Evolutionary conservation across 768 basidiomycete species (phyloP).

Genomic region (Boletus fagicola): DNA sequence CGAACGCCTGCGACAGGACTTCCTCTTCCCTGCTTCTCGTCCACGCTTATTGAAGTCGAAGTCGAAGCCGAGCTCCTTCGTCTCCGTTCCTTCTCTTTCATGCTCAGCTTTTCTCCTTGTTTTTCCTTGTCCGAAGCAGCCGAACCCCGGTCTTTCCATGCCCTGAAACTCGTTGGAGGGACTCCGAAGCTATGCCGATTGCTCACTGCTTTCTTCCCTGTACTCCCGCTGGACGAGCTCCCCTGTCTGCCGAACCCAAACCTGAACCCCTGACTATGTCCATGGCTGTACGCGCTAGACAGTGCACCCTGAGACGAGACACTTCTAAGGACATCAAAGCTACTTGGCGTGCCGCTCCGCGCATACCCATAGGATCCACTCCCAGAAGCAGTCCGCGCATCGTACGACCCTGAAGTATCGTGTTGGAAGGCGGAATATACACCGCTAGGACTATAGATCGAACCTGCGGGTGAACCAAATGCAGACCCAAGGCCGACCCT

Average conservation of each 20-base stretch:
- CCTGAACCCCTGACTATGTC: constrained; percentile 17
- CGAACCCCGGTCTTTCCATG: constrained; percentile 25
- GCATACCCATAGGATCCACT: constrained; percentile 26
- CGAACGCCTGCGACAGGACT: constrained; percentile 29
- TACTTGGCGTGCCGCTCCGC: constrained; percentile 28
- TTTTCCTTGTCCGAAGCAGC: constrained; percentile 19
- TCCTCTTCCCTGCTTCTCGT: constrained; percentile 23
- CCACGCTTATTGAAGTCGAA: constrained; percentile 19
- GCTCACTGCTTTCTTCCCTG: constrained; percentile 12
- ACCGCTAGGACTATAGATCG: constrained; percentile 20
- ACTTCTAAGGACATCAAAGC: constrained; percentile 27
- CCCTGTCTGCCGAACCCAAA: constrained; percentile 19
- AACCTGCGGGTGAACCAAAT: constrained; percentile 28
- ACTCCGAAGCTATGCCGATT: constrained; percentile 18
- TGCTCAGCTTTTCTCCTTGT: constrained; percentile 10
- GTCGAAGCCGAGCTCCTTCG: constrained; percentile 16
- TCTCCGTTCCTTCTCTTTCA: constrained; percentile 14
- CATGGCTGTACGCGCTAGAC: constrained; percentile 20
- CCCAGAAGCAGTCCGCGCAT: constrained; percentile 18
- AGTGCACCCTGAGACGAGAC: constrained; percentile 34
- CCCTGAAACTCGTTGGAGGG: constrained; percentile 29
- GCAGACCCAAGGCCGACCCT: constrained; percentile 28
- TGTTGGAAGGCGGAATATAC: constrained; percentile 5
- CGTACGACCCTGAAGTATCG: constrained; percentile 23
- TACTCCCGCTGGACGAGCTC: constrained; percentile 23